Evolutionary conservation across 129 eudicot genomes (phyloP), one percentile per base, ranked within the genome.

Genomic region (Flaveria robusta): DNA sequence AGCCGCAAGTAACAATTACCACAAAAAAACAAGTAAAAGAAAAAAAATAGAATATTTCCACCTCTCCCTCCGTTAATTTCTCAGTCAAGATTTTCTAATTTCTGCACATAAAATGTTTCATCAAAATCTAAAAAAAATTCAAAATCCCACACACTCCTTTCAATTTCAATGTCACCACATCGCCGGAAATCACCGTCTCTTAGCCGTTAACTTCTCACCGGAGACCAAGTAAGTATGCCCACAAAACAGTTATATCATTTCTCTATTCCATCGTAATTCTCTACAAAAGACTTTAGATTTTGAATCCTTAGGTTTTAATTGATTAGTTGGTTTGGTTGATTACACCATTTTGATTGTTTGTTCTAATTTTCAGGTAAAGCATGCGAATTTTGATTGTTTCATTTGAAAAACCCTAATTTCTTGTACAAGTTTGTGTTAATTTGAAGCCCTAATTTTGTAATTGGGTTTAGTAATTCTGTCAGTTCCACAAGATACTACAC

Each of bases 361-460:
- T 9, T 56, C 23, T 56, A n/a, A 8, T 56, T 9, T 47, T 5
- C 54, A 47, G 54, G 18, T 47, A 47, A 20, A 55, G 0, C 15
- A 20, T 22, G 29, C 1, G 64, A 22, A 54, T 34, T 54, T 9
- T 52, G 60, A 18, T 52, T 52, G 60, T 18, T 52, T n/a, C 3
- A 52, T 18, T 5, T 5, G 19, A 16, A 79, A 71, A 79, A 4
- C 83, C 77, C 73, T 79, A 72, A 65, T 71, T 50, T 72, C 43
- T 62, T 62, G 68, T 19, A 16, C 16, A 22, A 37, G n/a, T 20
- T 50, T 29, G 3, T 37, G 55, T 62, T 23, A 39, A 24, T 13
- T 62, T 20, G 78, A 65, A 72, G 73, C 83, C 78, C 78, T 66
- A 79, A 20, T 79, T 72, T 12, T 1, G 47, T 59, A 79, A 63